Base-by-base conservation (phyloP, 2,329 filamentous ascomycete species). In the Penicillium sumatraense region DNA sequence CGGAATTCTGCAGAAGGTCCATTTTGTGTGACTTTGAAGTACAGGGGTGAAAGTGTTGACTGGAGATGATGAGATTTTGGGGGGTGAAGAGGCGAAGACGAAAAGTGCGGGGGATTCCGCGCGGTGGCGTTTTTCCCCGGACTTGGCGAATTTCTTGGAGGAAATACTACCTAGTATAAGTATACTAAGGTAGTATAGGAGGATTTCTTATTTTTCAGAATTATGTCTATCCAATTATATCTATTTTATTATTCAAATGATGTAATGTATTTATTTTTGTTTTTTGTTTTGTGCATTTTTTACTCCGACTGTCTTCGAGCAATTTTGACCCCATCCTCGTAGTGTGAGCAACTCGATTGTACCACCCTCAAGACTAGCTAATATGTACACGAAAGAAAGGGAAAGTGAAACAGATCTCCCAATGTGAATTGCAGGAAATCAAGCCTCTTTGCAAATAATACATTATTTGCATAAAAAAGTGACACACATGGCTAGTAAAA, bases 91-190 rank as follows among this genome's bases (percentile, higher is more conserved):
- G 23, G 14, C 8, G 51, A 49, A 36, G 44, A 46, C 55, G 49
- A 56, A 50, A 47, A 51, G 26, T 23, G 60, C 59, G 62, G 60
- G 59, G 56, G 29, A 59, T 60, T 62, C 60, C 52, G 52, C 44
- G 27, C 33, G 9, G 50, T 48, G 50, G 51, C 51, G 51, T 8
- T 33, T 13, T 23, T 35, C 47, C 52, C 35, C 26, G 16, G 27
- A 31, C 42, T 31, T 31, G 42, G 42, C 42, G 16, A 14, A 35
- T 14, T 35, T 35, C 2, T 9, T 3, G 4, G 27, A 13, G 27
- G 9, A 10, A 10, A 29, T 13, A 29, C 13, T 13, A 29, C 9
- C 13, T 29, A 9, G 29, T 11, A n/a, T 31, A 9, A 31, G 1
- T 31, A 31, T 31, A n/a, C n/a, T n/a, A n/a, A n/a, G n/a, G n/a